phyloP scores from a whole-genome alignment of 371 early-diverging fungal genomes.

The Zychaea mexicana region DNA sequence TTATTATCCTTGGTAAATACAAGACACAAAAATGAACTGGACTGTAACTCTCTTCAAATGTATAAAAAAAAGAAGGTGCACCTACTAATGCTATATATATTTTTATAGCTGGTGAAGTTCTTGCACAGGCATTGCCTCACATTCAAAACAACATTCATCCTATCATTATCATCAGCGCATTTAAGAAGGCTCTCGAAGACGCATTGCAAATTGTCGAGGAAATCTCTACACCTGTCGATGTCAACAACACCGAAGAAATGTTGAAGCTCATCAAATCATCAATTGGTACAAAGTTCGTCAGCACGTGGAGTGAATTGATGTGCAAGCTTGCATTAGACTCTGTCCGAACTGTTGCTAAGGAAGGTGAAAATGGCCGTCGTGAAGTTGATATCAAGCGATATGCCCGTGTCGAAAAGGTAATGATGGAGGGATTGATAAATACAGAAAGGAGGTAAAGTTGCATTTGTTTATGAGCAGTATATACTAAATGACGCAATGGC shows the following conservation, averaged over 20 bases:
- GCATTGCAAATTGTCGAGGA: slow-evolving; percentile 84
- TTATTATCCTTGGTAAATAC: slow-evolving; percentile 92
- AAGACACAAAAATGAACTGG: background rate
- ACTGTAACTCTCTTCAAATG: background rate
- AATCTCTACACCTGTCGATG: slow-evolving; percentile 85
- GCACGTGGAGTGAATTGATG: slow-evolving; percentile 96
- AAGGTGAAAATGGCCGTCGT: slow-evolving; percentile 70
- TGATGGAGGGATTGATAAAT: background rate
- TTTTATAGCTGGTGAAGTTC: slow-evolving; percentile 93
- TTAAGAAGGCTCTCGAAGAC: slow-evolving; percentile 93
- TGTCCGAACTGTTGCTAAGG: slow-evolving; percentile 86
- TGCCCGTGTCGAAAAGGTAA: slow-evolving; percentile 96
- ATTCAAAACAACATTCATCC: slow-evolving; percentile 98
- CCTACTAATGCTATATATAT: background rate
- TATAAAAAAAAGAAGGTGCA: background rate
- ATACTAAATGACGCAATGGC: background rate
- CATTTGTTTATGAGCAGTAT: background rate
- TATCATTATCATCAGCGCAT: slow-evolving; percentile 93
- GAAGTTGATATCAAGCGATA: slow-evolving; percentile 98
- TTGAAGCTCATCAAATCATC: slow-evolving; percentile 87
- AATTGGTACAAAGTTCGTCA: slow-evolving; percentile 98
- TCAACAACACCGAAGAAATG: slow-evolving; percentile 86
- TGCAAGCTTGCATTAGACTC: slow-evolving; percentile 97
- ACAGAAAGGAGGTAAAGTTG: background rate
- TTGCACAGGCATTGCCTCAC: slow-evolving; percentile 90